Evolutionary conservation across 257 asterid genomes (phyloP), one percentile per base, ranked within the genome.

Genomic region (Jacaranda mimosifolia): DNA sequence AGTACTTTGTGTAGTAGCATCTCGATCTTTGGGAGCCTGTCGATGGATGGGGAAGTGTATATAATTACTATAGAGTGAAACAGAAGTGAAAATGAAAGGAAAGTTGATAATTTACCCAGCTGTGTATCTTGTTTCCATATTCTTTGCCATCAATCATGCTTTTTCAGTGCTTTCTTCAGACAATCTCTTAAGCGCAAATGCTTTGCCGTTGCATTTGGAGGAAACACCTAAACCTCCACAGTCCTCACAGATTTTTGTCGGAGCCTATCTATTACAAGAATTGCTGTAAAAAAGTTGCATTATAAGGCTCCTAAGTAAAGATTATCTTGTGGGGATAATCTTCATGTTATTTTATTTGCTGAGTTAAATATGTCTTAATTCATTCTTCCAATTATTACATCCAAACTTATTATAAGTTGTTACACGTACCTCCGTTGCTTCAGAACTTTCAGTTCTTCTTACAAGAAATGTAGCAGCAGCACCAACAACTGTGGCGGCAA

Each of bases 1-100:
- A 89, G 86, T 98, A 93, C 83, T 91, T 95, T 48, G 90, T 85
- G 85, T 98, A 95, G 87, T 95, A 95, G 88, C 99, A 88, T 98
- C 98, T 93, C 77, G 2, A 91, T 91, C 84, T 91, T 93, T 0
- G 98, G 98, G 73, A 91, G 98, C 89, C 98, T 93, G 91, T 79
- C 32, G 57, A 77, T 13, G 77, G 40, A 48, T 45, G 21, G 1
- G 58, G 18, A 35, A 46, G 56, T 15, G 46, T 19, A 15, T 55
- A 7, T 12, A 42, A 62, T 63, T 7, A 40, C n/a, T 2, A 36
- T 52, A 7, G 21, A 15, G 62, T 52, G 6, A 26, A 42, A 40
- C 13, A 11, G 68, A 43, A 5, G 13, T 51, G 36, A 14, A 60
- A 68, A 36, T 9, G 52, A 4, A 43, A 42, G 64, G 32, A 14